Evolutionary conservation across 768 basidiomycete species (phyloP), one percentile per base, ranked within the genome.

Genomic region (Sarcodon sp.): DNA sequence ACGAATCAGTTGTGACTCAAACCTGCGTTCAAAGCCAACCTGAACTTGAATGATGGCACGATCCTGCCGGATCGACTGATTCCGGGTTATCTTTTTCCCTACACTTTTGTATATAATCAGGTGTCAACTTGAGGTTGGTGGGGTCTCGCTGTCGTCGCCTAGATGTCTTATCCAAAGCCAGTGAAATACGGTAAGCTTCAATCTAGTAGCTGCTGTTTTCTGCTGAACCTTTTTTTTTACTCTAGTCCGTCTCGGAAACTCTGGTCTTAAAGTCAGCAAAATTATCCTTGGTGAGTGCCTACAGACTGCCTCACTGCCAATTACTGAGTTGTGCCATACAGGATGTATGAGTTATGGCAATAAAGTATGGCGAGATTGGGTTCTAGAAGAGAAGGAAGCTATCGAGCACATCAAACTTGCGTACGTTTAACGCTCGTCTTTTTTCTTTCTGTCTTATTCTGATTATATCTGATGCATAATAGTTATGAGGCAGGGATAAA

Each of bases 331-430:
- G 39, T 41, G 4, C 16, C 8, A 13, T 41, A 13, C 21, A 6
- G 68, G 65, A 15, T 57, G 54, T 35, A 66, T 66, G 66, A 53
- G 55, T 13, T 67, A 66, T 41, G 66, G 66, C 15, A 45, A 27
- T 15, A 41, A 53, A 13, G 53, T 50, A 13, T 66, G 66, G 59
- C 47, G 58, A 41, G 52, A 49, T 11, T 72, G 69, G 70, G 62
- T 70, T n/a, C 51, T 66, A 0, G 56, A 50, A 4, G 65, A 70
- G 18, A 59, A 64, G 36, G 67, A 69, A 47, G 60, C 55, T 0
- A 56, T 65, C n/a, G 51, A 63, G 44, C 68, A 70, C 50, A 60
- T 71, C 59, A 70, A 71, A 58, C 61, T 53, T 6, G 72, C 72
- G 52, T 72, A 54, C 45, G 68, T 56, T 6, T 11, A 33, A 7